Evolutionary conservation across 495 filamentous ascomycete genomes (phyloP).

Genomic region (Penicillium paxilli): DNA sequence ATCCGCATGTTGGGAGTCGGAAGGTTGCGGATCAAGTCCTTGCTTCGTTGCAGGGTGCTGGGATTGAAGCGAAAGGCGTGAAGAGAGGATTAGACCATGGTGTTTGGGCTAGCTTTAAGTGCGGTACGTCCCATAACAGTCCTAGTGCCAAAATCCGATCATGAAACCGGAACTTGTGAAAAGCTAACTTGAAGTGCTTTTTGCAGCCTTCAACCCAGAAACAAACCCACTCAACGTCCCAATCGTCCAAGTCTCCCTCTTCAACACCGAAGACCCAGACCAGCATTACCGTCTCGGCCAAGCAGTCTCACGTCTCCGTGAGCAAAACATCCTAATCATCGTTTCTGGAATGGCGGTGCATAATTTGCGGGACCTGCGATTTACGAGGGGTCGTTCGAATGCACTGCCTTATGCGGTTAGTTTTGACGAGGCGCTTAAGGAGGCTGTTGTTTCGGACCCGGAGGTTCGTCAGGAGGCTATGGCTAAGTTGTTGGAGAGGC

Average conservation of each 20-base stretch:
- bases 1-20: constrained; percentile 66
- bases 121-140: constrained; percentile 36
- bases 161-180: neutral
- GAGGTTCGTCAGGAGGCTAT: constrained; percentile 61
- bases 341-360: constrained; percentile 87
- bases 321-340: constrained; percentile 72
- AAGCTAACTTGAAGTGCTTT: neutral
- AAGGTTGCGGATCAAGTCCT: constrained; percentile 68
- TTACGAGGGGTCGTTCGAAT: constrained; percentile 38
- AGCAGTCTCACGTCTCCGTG: constrained; percentile 66
- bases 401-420: constrained; percentile 65
- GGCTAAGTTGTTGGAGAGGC: constrained; percentile 56
- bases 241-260: constrained; percentile 79
- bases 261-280: constrained; percentile 64
- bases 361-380: constrained; percentile 69
- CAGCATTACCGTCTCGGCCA: constrained; percentile 72
- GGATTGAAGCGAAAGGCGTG: constrained; percentile 64
- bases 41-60: constrained; percentile 53
- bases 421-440: constrained; percentile 78
- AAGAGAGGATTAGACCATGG: constrained; percentile 79
- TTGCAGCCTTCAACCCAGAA: constrained; percentile 63
- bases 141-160: too few species aligned
- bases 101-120: constrained; percentile 73
- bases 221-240: constrained; percentile 76
- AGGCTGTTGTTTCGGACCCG: constrained; percentile 56